Evolutionary conservation across 257 asterid genomes (phyloP).

Genomic region (Thymus quinquecostatus): DNA sequence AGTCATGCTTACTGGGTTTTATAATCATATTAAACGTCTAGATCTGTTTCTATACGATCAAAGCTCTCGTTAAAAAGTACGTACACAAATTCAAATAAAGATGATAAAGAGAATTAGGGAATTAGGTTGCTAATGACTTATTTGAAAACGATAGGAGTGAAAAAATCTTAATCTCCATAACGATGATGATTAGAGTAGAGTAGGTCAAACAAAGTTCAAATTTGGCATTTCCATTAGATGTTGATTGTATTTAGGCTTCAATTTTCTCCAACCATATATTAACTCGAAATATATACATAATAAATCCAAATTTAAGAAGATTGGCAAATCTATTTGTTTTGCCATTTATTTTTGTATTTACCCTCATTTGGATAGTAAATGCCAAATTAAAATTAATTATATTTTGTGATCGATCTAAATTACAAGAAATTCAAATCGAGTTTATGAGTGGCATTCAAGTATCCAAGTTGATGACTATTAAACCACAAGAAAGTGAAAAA

Average conservation of each 20-base stretch:
- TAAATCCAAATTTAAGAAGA: conserved; percentile 14
- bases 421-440: not conserved
- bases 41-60: too few relatives aligned
- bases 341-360: conserved; percentile 16
- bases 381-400: conserved; percentile 19
- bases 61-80: too few relatives aligned
- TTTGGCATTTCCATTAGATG: conserved; percentile 30
- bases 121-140: not conserved
- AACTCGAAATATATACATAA: conserved; percentile 11
- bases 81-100: not conserved
- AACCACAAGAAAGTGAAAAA: conserved; percentile 37
- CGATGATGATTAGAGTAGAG: conserved; percentile 17
- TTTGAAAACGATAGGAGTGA: conserved; percentile 24
- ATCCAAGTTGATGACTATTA: conserved; percentile 47
- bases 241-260: conserved; percentile 4
- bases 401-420: not conserved
- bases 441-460: conserved; percentile 39
- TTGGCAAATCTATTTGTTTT: conserved; percentile 11
- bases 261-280: conserved; percentile 2
- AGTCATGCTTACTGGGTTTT: too few relatives aligned
- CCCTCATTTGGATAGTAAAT: conserved; percentile 27
- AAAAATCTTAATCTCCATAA: conserved; percentile 8
- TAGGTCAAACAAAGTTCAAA: conserved; percentile 20
- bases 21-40: too few relatives aligned
- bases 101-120: too few relatives aligned